Percentiles rank a stretch among this genome's conserved stretches.
phyloP scores from a whole-genome alignment of 225 moss, liverwort and hornwort species.

The Marchantia polymorpha region DNA sequence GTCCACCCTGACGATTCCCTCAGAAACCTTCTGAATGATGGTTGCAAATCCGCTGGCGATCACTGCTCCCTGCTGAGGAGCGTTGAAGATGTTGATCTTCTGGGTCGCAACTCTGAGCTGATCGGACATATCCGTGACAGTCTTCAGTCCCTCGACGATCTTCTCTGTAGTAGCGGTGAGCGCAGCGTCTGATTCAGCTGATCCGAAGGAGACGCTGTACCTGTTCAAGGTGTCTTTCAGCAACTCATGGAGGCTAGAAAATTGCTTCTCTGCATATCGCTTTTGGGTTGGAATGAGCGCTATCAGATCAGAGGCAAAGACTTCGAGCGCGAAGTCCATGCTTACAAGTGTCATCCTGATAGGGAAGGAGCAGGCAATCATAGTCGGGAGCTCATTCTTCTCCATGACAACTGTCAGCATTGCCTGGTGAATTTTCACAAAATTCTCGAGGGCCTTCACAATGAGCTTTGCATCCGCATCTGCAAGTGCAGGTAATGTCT shows the following conservation, averaged over 20 bases:
- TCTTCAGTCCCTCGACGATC: too few relatives aligned
- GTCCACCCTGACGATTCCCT: too few relatives aligned
- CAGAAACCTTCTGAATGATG: too few relatives aligned
- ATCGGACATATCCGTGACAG: conserved; percentile 24
- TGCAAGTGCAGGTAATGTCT: conserved; percentile 12
- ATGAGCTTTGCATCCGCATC: conserved; percentile 34
- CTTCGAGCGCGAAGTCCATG: conserved; percentile 19
- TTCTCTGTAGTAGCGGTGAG: too few relatives aligned
- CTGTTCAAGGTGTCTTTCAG: conserved; percentile 25
- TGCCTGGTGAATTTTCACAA: conserved; percentile 27
- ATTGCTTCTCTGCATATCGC: conserved; percentile 5
- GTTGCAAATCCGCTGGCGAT: too few relatives aligned
- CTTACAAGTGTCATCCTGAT: conserved; percentile 20
- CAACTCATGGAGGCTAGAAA: conserved; percentile 3
- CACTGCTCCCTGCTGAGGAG: too few relatives aligned
- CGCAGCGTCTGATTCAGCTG: too few relatives aligned
- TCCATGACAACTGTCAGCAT: conserved; percentile 20
- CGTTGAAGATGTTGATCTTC: too few relatives aligned
- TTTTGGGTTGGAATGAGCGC: conserved; percentile 29
- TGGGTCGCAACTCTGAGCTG: neutral
- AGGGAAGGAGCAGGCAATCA: neutral
- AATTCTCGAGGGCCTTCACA: neutral
- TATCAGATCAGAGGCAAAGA: conserved; percentile 13
- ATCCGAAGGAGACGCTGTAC: conserved; percentile 7
- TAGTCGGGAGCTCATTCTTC: neutral